phyloP scores from a whole-genome alignment of 2,329 filamentous ascomycete genomes.

The Onygenales sp. region DNA sequence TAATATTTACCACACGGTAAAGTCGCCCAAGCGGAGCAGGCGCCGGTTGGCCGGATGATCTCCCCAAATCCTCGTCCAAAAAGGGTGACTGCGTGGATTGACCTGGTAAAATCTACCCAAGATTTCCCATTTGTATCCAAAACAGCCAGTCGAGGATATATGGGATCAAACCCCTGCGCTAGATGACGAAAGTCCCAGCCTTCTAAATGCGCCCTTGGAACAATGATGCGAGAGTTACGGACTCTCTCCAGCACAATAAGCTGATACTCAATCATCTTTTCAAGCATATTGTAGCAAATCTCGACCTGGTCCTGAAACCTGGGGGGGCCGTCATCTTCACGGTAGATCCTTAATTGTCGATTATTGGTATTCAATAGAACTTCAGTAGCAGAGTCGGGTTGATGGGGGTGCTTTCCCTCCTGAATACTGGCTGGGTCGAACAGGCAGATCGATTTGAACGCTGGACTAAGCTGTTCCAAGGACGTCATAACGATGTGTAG shows the following conservation, averaged over 20 bases:
- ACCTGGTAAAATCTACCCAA: background rate
- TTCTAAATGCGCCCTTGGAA: background rate
- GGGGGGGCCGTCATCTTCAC: too few species aligned
- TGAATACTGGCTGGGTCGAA: too few species aligned
- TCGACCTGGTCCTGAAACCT: too few species aligned
- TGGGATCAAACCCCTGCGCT: background rate
- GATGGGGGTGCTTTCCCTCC: too few species aligned
- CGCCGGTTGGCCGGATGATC: background rate
- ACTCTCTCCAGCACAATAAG: background rate
- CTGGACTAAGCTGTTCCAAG: background rate
- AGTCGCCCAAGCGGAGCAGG: background rate
- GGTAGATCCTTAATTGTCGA: too few species aligned
- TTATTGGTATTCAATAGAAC: too few species aligned
- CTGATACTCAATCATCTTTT: background rate
- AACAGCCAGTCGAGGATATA: background rate
- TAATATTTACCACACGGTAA: background rate
- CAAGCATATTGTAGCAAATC: background rate
- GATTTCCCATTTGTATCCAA: background rate
- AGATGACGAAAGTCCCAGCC: background rate
- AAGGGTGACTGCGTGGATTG: background rate
- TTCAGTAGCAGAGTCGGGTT: too few species aligned
- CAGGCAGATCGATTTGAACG: too few species aligned
- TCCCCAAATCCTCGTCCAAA: background rate
- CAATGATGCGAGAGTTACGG: background rate
- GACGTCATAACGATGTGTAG: background rate